Percentiles rank a stretch among this genome's conserved stretches.
phyloP scores from a whole-genome alignment of 2,329 filamentous ascomycete genomes.

The Pochonia chlamydosporia region DNA sequence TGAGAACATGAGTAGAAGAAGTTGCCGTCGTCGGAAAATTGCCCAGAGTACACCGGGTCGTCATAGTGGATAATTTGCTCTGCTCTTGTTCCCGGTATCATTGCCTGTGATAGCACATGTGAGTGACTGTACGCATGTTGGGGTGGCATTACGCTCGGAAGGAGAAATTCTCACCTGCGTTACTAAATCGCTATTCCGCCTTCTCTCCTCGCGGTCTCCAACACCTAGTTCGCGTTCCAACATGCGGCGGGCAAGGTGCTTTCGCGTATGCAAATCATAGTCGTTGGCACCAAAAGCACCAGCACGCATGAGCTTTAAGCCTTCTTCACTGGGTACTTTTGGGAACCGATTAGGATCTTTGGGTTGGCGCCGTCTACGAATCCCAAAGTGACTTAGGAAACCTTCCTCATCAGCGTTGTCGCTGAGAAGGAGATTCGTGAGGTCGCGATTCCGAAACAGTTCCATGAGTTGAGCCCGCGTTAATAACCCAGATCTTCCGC shows the following conservation, averaged over 20 bases:
- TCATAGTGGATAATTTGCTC: constrained; percentile 88
- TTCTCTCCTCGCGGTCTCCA: constrained; percentile 53
- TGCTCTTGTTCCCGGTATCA: constrained; percentile 71
- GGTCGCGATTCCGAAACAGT: constrained; percentile 32
- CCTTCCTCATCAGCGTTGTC: constrained; percentile 31
- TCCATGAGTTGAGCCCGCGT: constrained; percentile 33
- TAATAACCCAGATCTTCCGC: constrained; percentile 22
- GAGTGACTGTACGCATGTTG: not conserved
- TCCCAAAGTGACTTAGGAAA: constrained; percentile 32
- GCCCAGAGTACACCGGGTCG: constrained; percentile 83
- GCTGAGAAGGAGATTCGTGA: constrained; percentile 29
- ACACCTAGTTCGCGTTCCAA: constrained; percentile 77
- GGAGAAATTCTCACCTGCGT: constrained; percentile 47
- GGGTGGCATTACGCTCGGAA: not conserved
- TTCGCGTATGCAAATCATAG: constrained; percentile 43
- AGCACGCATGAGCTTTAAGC: constrained; percentile 71
- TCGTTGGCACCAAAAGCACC: constrained; percentile 73
- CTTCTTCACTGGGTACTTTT: constrained; percentile 76
- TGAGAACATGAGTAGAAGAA: constrained; percentile 93
- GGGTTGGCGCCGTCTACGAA: constrained; percentile 33
- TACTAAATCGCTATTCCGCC: constrained; percentile 59
- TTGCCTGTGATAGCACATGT: constrained; percentile 38
- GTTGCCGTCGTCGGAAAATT: constrained; percentile 95
- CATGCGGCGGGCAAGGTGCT: constrained; percentile 63
- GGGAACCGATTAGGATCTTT: constrained; percentile 62